A percentile compares a stretch with the other conserved stretches of the same genome.
These are phyloP conservation scores for Colletotrichum spinosum DNA, from an alignment of 2,329 filamentous ascomycete species.

Conservation along the genomic window DNA sequence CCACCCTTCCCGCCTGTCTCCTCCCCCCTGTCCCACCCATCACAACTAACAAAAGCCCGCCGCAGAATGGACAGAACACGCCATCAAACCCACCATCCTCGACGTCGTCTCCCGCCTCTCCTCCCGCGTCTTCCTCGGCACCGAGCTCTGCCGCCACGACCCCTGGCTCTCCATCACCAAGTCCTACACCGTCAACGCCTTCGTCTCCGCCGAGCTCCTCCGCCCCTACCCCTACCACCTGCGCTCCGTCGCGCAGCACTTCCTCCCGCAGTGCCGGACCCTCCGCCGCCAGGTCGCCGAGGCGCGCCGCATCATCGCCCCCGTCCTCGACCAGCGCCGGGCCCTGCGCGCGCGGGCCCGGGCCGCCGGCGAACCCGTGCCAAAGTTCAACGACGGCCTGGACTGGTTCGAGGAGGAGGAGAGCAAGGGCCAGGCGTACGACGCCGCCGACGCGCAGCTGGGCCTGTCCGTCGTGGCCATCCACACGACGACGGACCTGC, in stretches of 20 bases:
- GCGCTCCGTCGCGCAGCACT: not conserved
- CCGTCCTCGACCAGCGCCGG: conserved; percentile 44
- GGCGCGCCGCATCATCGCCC: conserved; percentile 49
- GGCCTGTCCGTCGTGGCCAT: conserved; percentile 76
- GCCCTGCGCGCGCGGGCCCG: conserved; percentile 42
- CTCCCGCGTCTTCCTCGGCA: conserved; percentile 61
- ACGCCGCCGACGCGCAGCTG: conserved; percentile 75
- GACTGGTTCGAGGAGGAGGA: conserved; percentile 54
- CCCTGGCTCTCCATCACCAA: conserved; percentile 59
- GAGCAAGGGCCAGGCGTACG: conserved; percentile 69
- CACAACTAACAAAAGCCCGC: not conserved
- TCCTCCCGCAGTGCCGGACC: conserved; percentile 18
- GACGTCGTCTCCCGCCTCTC: conserved; percentile 60
- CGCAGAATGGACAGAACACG: conserved; percentile 30
- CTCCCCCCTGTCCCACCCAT: not conserved
- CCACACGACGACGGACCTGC: conserved; percentile 54
- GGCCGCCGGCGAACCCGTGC: not conserved
- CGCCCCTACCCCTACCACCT: conserved; percentile 8
- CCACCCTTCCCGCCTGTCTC: too few species aligned
- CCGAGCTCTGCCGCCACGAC: conserved; percentile 56
- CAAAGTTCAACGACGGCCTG: conserved; percentile 49
- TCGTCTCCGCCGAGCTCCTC: conserved; percentile 17
- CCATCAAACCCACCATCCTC: conserved; percentile 22
- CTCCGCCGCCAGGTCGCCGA: conserved; percentile 51
- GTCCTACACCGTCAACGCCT: conserved; percentile 39